Evolutionary conservation across 2,329 filamentous ascomycete species (phyloP).

Genomic region (Samsoniella hepiali): DNA sequence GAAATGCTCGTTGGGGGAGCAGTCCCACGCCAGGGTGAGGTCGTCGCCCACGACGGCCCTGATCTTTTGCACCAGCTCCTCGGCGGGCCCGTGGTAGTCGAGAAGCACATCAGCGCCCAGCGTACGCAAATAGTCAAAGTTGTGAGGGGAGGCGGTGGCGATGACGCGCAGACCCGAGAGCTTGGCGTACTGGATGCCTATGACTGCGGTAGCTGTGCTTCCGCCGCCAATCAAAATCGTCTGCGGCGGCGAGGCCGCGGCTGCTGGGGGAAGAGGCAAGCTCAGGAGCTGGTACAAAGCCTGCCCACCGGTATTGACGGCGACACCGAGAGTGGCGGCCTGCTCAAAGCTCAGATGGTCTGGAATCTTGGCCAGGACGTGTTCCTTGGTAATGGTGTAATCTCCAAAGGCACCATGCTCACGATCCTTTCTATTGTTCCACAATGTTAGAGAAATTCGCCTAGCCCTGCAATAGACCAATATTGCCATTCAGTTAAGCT

Average conservation of each 20-base stretch:
- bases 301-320: slow-evolving; percentile 43
- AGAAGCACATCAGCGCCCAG: slow-evolving; percentile 46
- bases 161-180: slow-evolving; percentile 39
- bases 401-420: slow-evolving; percentile 45
- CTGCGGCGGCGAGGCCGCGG: slow-evolving; percentile 30
- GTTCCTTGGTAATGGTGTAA: slow-evolving; percentile 37
- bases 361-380: slow-evolving; percentile 43
- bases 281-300: slow-evolving; percentile 45
- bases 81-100: slow-evolving; percentile 37
- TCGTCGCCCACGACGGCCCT: background rate
- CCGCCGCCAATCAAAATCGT: slow-evolving; percentile 45
- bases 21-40: slow-evolving; percentile 9
- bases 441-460: background rate
- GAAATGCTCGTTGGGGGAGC: slow-evolving; percentile 19
- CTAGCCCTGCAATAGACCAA: too few species aligned
- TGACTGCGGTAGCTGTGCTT: slow-evolving; percentile 54
- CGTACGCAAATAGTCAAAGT: slow-evolving; percentile 35
- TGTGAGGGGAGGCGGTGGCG: slow-evolving; percentile 37
- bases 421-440: slow-evolving; percentile 23
- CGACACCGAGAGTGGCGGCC: slow-evolving; percentile 42
- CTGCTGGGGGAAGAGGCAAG: slow-evolving; percentile 44
- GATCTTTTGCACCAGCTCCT: background rate
- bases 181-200: slow-evolving; percentile 45
- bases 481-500: background rate
- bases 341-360: slow-evolving; percentile 44